Evolutionary conservation across 2,329 filamentous ascomycete genomes (phyloP).

Genomic region (Canariomyces notabilis): DNA sequence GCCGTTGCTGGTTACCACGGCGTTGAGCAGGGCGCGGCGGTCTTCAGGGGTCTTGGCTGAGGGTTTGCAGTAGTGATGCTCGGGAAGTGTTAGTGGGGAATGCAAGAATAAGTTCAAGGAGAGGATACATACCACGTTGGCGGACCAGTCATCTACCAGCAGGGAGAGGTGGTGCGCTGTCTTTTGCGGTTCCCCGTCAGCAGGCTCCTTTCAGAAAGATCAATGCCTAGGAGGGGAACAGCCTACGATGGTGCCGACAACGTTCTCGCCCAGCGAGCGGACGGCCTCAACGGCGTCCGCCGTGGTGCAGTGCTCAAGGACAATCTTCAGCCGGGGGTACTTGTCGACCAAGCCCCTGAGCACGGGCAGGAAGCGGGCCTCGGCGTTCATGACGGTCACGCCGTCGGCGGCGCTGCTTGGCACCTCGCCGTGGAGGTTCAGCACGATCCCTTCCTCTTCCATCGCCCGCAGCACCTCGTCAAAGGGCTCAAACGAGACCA

Average conservation of each 20-base stretch:
- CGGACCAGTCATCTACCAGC: slow-evolving; percentile 64
- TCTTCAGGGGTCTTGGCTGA: slow-evolving; percentile 69
- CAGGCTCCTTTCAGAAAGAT: too few species aligned
- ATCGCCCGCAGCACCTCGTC: slow-evolving; percentile 83
- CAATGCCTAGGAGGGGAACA: too few species aligned
- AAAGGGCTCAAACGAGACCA: slow-evolving; percentile 64
- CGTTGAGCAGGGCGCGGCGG: slow-evolving; percentile 65
- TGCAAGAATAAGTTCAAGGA: neutral
- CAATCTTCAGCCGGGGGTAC: slow-evolving; percentile 68
- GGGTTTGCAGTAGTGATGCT: slow-evolving; percentile 72
- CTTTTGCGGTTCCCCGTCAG: slow-evolving; percentile 4
- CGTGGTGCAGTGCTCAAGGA: slow-evolving; percentile 84
- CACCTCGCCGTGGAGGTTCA: slow-evolving; percentile 89
- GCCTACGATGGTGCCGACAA: slow-evolving; percentile 62
- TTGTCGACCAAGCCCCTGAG: slow-evolving; percentile 65
- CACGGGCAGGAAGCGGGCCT: slow-evolving; percentile 75
- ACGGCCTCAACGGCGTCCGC: slow-evolving; percentile 76
- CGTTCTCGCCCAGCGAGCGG: slow-evolving; percentile 67
- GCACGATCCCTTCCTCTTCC: slow-evolving; percentile 67
- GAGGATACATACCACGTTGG: slow-evolving; percentile 43
- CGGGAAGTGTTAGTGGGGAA: slow-evolving; percentile 27
- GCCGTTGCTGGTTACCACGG: slow-evolving; percentile 51
- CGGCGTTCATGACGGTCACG: slow-evolving; percentile 59
- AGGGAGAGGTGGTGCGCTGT: slow-evolving; percentile 84
- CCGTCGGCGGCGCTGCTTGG: slow-evolving; percentile 32